Evolutionary conservation across 495 filamentous ascomycete species (phyloP), one percentile per base, ranked within the genome.

Genomic region (Neurospora sp.): DNA sequence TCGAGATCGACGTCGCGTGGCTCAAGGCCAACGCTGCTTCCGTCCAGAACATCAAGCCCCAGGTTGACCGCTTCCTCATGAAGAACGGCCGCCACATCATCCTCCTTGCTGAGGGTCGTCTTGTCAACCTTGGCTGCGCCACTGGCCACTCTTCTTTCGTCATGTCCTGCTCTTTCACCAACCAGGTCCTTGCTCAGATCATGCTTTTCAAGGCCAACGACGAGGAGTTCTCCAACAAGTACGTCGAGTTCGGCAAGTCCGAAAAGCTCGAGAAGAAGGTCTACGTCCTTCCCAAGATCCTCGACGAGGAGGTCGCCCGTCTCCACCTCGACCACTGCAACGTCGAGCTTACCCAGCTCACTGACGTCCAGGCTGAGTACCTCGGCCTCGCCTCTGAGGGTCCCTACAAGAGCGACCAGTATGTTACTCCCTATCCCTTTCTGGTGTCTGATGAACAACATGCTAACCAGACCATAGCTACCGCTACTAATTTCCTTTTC

Each of bases 121-220:
- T 99, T 72, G 96, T 99, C 85, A 99, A 99, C 89, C 88, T 99
- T 71, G 96, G 96, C 83, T 99, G 96, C 86, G 96, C 96, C 80
- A 99, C 96, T 73, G 96, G 96, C 74, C 96, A 99, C 92, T 97
- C 94, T 78, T 98, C 95, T 69, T 99, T 99, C 86, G 96, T 99
- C 89, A 98, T 99, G 96, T 97, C 93, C 76, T 99, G 96, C 92
- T 98, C 94, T 74, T 99, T 99, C 92, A 97, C 95, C 87, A 99
- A 99, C 90, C 96, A 99, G 89, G 96, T 98, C 75, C 93, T 99
- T 81, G 96, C 96, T 38, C 96, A 99, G 87, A 99, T 99, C 85
- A 92, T 97, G 87, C 88, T 99, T 75, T 99, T 85, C 91, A 98
- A 98, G 90, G 90, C 90, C 77, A 88, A 91, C 81, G 95, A 99